A percentile compares a stretch with the other conserved stretches of the same genome.
phyloP scores from a whole-genome alignment of 345 rosid genomes.

The Hibiscus tridactylites region DNA sequence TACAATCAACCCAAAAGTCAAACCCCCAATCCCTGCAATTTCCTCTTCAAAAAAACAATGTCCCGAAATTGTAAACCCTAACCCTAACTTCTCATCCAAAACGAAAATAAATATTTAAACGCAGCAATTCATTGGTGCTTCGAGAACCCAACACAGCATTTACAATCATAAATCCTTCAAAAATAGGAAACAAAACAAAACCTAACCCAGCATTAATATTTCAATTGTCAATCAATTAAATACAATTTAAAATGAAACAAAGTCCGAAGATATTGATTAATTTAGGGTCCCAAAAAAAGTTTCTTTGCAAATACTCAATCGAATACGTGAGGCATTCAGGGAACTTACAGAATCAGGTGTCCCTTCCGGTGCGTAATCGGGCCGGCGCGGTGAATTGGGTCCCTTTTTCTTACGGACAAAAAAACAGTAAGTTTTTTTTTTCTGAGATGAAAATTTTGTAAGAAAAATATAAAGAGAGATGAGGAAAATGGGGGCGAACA shows the following conservation, averaged over 20 bases:
- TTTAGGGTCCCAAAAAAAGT: neutral
- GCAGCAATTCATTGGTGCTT: slow-evolving; percentile 26
- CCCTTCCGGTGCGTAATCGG: neutral
- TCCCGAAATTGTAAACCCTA: neutral
- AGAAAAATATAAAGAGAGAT: no score
- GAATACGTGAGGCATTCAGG: neutral
- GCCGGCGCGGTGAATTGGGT: neutral
- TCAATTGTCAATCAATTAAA: neutral
- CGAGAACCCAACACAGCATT: slow-evolving; percentile 36
- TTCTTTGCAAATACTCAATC: neutral
- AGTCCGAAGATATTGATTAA: neutral
- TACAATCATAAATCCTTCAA: slow-evolving; percentile 15
- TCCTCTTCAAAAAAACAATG: neutral
- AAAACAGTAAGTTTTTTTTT: no score
- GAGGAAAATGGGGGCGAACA: no score
- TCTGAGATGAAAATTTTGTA: no score
- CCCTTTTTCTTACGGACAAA: neutral
- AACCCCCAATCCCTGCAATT: neutral
- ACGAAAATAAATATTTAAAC: slow-evolving; percentile 1
- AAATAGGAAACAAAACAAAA: neutral
- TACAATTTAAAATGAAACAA: neutral
- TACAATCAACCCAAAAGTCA: neutral
- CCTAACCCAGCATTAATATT: slow-evolving; percentile 12
- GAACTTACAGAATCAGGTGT: neutral
- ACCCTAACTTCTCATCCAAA: neutral